Evolutionary conservation across 2,329 filamentous ascomycete genomes (phyloP).

Genomic region (Cyanodermella asteris): DNA sequence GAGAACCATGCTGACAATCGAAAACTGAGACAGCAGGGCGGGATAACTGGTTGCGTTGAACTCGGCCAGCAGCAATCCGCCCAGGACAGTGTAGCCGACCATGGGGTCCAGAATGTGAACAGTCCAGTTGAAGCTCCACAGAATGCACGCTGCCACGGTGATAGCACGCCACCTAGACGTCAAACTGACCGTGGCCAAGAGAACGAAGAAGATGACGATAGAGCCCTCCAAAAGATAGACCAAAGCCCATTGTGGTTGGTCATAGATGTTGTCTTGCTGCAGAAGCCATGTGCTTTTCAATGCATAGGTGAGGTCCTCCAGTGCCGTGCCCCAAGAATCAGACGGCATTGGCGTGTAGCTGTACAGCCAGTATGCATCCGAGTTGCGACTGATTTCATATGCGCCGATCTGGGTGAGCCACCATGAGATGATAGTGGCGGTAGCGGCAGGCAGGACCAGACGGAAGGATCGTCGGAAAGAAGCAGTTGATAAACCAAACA

Average conservation of each 20-base stretch:
- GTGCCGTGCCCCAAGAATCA: constrained; percentile 18
- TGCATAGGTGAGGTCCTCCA: constrained; percentile 23
- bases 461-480: constrained; percentile 17
- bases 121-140: constrained; percentile 25
- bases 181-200: constrained; percentile 29
- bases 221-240: constrained; percentile 32
- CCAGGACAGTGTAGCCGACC: constrained; percentile 38
- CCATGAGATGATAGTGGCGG: constrained; percentile 18
- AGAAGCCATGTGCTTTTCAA: constrained; percentile 30
- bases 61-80: constrained; percentile 40
- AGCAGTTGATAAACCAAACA: constrained; percentile 17
- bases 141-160: constrained; percentile 23
- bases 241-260: constrained; percentile 37
- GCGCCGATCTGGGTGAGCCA: constrained; percentile 18
- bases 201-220: constrained; percentile 31
- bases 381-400: constrained; percentile 23
- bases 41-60: constrained; percentile 28
- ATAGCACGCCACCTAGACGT: constrained; percentile 28
- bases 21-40: constrained; percentile 21
- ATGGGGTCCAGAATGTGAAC: constrained; percentile 15
- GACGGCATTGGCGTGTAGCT: constrained; percentile 25
- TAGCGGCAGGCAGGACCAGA: constrained; percentile 17
- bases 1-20: constrained; percentile 22
- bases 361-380: constrained; percentile 38
- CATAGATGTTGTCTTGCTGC: constrained; percentile 27